Base-by-base conservation (phyloP, 257 asterid genomes). In the Solanum boliviense region DNA sequence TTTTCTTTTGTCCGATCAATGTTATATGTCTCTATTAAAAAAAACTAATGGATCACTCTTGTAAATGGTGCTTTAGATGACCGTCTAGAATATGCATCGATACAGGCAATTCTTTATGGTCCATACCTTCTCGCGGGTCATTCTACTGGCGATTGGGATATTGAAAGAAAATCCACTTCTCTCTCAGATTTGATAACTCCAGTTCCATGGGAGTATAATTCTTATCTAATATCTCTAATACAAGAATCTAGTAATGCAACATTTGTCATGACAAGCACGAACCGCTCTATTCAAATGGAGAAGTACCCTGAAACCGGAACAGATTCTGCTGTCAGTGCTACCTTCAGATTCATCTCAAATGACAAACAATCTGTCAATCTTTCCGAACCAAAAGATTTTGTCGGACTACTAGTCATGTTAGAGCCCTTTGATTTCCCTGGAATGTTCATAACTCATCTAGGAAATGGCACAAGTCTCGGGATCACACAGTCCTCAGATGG, bases 71-170 rank as follows among this genome's bases (percentile, higher is more conserved):
- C 35, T 85, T 67, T 90, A 95, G 99, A 97, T 88, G 98, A 97
- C 31, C 89, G 99, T 65, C 86, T 91, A 1, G 94, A 91, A 87
- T 95, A 89, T 84, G 90, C 94, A 25, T 92, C 98, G 1, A 41
- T 97, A 56, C 93, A 94, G 31, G 96, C 99, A 56, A 91, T 97
- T 90, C 89, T 95, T 86, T 97, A 93, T 39, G 99, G 99, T 46
- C 98, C 98, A 76, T 97, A 97, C 91, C 98, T 95, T 86, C 98
- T 97, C 3, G 98, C 93, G 4, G 99, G 98, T 13, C 92, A 92
- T 3, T 81, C 98, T 12, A 84, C 46, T 23, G 96, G 94, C 9
- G 98, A 95, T 73, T 97, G 98, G 98, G 91, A 92, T 78, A 86
- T 97, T 62, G 85, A 93, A 25, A 92, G 93, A 65, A 90, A 84